Evolutionary conservation across 768 basidiomycete genomes (phyloP), one percentile per base, ranked within the genome.

Genomic region (Podaxis sp.): DNA sequence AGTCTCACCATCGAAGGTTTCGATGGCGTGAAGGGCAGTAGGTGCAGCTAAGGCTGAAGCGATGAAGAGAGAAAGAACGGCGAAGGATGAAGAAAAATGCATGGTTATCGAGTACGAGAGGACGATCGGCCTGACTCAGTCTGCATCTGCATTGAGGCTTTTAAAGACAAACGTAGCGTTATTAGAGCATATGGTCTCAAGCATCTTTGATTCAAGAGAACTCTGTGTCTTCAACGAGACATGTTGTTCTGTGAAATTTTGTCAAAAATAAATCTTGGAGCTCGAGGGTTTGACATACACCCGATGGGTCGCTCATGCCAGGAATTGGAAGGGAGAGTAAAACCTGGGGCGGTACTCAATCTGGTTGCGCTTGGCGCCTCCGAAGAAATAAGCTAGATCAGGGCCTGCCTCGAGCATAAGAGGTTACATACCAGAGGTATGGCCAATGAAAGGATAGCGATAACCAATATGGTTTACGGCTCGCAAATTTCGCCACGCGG

Each of bases 1-100:
- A 3, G 66, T 74, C 50, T 65, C 57, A 2, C 73, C 72, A 11
- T 64, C 12, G 55, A 63, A 72, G 8, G 57, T 70, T 59, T 72
- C 66, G 56, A 74, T 65, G 22, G 68, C n/a, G 25, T 61, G 68
- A 17, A 69, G 50, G 22, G 64, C 27, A 5, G 69, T 43, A n/a
- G 71, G 70, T 15, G 64, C 67, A 33, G 58, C 66, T 3, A 69
- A 36, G 13, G 57, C 61, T 1, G 66, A 66, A 22, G 66, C 64
- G 25, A 62, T 63, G 8, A 66, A 56, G 37, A 62, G 61, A 56
- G 54, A 27, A 29, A 62, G 61, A 24, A 27, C 17, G 22, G 55
- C 47, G n/a, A 62, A 49, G 11, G 57, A 22, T 22, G 52, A 55
- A 47, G 52, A 61, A 13, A 49, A 55, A 40, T 13, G 43, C 61